Percentiles rank a stretch among this genome's conserved stretches.
Conservation (phyloP, 225 moss, liverwort and hornwort genomes). For the Thuidium tamariscinum region DNA sequence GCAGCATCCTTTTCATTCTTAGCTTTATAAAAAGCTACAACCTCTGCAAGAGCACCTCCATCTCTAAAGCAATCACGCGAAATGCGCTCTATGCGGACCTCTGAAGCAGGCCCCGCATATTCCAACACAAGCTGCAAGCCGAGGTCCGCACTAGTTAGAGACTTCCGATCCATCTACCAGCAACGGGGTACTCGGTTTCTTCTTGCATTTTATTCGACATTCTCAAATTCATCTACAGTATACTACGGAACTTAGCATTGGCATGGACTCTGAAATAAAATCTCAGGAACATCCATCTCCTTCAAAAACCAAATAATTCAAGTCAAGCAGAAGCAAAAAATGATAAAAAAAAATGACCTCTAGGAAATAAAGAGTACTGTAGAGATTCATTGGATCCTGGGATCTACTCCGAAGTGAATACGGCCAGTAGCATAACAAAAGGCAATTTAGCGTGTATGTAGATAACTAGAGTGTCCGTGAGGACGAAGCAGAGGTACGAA, state of each 20-base stretch:
- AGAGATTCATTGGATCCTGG: not conserved
- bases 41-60: constrained; percentile 87
- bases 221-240: not conserved
- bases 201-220: not conserved
- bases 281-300: not conserved
- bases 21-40: constrained; percentile 57
- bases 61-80: constrained; percentile 76
- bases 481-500: not conserved
- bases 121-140: constrained; percentile 67
- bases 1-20: constrained; percentile 15
- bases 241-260: not conserved
- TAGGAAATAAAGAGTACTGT: not conserved
- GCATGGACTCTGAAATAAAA: not conserved
- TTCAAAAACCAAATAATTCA: not conserved
- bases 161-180: not conserved
- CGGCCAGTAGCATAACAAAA: not conserved
- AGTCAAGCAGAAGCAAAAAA: not conserved
- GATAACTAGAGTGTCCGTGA: not conserved
- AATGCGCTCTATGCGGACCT: constrained; percentile 74
- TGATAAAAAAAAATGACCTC: not conserved
- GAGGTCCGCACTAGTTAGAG: not conserved
- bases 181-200: not conserved
- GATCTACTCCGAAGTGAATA: not conserved
- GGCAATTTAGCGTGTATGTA: not conserved
- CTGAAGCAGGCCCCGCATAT: constrained; percentile 70